Evolutionary conservation across 495 filamentous ascomycete species (phyloP).

Genomic region (Hypoxylon perforatum): DNA sequence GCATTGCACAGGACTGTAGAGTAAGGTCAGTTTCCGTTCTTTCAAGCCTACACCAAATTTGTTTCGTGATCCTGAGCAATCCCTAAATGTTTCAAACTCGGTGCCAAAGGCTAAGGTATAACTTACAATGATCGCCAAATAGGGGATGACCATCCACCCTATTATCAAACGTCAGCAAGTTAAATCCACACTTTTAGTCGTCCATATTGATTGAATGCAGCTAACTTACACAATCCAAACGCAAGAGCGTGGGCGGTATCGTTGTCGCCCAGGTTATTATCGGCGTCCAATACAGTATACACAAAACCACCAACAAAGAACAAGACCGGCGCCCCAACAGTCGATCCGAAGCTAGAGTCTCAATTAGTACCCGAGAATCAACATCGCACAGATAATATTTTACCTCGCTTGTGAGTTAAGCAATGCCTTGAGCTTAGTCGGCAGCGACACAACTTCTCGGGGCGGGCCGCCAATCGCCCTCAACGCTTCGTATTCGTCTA

Average conservation of each 20-base stretch:
- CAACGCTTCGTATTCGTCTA: conserved; percentile 39
- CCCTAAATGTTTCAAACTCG: too few relatives aligned
- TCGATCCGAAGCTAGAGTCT: conserved; percentile 52
- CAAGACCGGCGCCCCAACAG: conserved; percentile 59
- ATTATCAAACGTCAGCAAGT: conserved; percentile 24
- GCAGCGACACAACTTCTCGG: conserved; percentile 29
- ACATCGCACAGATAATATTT: neutral
- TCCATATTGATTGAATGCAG: conserved; percentile 11
- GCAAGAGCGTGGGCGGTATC: conserved; percentile 57
- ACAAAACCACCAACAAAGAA: conserved; percentile 61
- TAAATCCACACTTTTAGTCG: neutral
- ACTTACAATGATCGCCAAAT: conserved; percentile 42
- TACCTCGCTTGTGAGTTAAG: conserved; percentile 44
- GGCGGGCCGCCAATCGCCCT: neutral
- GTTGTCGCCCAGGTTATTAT: conserved; percentile 51
- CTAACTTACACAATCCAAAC: conserved; percentile 58
- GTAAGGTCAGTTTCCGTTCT: conserved; percentile 21
- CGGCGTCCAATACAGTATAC: conserved; percentile 52
- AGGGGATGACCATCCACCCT: conserved; percentile 49
- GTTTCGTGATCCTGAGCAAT: neutral
- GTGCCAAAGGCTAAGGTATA: conserved; percentile 27
- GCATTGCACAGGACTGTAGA: conserved; percentile 34
- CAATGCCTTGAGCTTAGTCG: conserved; percentile 44
- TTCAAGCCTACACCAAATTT: conserved; percentile 21
- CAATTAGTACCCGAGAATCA: conserved; percentile 10